These are phyloP conservation scores for Cicer cuneatum DNA, from an alignment of 306 rosid genomes.

Conservation along the genomic window DNA sequence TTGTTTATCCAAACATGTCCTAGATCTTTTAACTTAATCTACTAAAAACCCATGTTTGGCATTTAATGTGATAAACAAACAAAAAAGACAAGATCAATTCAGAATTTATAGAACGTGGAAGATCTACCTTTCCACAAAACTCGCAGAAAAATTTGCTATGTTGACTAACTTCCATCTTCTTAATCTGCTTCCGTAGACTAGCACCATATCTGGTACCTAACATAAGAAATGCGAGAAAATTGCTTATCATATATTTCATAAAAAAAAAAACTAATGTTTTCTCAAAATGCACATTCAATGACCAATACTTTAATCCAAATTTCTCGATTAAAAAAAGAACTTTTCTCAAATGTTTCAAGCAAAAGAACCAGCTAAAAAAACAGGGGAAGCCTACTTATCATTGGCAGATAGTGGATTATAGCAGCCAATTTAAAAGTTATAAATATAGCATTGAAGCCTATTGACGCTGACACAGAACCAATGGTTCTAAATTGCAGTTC, in stretches of 20 bases:
- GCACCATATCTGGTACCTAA: slow-evolving; percentile 87
- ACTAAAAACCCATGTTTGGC: too few relatives aligned
- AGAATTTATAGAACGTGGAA: background rate
- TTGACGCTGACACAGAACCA: too few relatives aligned
- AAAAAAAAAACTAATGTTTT: background rate
- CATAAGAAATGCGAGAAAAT: slow-evolving; percentile 4
- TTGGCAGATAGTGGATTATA: too few relatives aligned
- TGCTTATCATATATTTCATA: background rate
- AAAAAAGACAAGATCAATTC: background rate
- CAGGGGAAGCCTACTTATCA: background rate
- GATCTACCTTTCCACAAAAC: slow-evolving; percentile 79
- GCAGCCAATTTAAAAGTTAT: too few relatives aligned
- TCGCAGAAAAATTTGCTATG: slow-evolving; percentile 83
- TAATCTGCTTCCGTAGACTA: slow-evolving; percentile 85
- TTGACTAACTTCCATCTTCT: slow-evolving; percentile 91
- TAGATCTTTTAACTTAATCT: background rate
- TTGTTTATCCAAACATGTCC: too few relatives aligned
- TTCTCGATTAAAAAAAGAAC: background rate
- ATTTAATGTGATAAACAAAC: background rate
- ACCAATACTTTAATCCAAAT: slow-evolving; percentile 6
- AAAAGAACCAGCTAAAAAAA: background rate
- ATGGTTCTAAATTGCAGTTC: too few relatives aligned
- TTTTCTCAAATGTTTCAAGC: background rate
- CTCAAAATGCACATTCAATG: slow-evolving; percentile 6
- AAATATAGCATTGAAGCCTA: too few relatives aligned